Conservation (phyloP, 2,329 filamentous ascomycete species). For the Aspergillus calidoustus region DNA sequence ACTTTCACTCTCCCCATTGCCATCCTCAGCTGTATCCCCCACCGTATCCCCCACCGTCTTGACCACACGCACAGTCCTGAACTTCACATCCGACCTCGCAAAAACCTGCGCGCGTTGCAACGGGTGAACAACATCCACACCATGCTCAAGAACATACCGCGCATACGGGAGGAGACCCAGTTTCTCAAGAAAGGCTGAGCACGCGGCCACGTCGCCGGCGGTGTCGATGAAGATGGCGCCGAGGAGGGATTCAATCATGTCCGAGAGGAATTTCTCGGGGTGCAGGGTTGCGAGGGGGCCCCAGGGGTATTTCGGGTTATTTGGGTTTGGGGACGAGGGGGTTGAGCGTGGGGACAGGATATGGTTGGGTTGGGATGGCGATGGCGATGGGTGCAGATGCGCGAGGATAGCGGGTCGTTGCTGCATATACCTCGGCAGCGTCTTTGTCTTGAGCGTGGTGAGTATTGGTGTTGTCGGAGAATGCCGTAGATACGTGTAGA, state of each 20-base stretch:
- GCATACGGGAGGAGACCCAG: conserved; percentile 70
- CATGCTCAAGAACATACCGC: conserved; percentile 60
- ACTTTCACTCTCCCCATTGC: neutral
- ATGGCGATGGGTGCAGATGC: neutral
- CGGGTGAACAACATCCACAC: conserved; percentile 62
- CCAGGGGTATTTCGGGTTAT: conserved; percentile 73
- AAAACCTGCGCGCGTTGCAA: conserved; percentile 71
- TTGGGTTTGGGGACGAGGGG: conserved; percentile 47
- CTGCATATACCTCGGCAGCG: conserved; percentile 64
- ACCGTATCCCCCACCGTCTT: conserved; percentile 13
- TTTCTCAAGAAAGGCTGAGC: conserved; percentile 63
- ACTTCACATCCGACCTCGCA: conserved; percentile 41
- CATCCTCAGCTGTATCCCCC: neutral
- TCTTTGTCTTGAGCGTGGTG: conserved; percentile 55
- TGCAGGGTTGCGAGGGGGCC: conserved; percentile 66
- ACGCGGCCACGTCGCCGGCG: conserved; percentile 57
- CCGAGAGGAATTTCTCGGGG: conserved; percentile 78
- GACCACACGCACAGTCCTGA: conserved; percentile 23
- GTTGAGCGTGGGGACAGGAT: conserved; percentile 48
- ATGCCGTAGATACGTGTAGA: neutral
- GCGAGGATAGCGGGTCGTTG: conserved; percentile 19
- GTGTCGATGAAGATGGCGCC: conserved; percentile 86
- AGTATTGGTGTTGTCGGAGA: neutral
- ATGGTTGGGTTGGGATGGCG: conserved; percentile 42
- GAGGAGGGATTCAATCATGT: conserved; percentile 78